phyloP scores from a whole-genome alignment of 1,284 basidiomycete species.

The Naganishia cerealis region DNA sequence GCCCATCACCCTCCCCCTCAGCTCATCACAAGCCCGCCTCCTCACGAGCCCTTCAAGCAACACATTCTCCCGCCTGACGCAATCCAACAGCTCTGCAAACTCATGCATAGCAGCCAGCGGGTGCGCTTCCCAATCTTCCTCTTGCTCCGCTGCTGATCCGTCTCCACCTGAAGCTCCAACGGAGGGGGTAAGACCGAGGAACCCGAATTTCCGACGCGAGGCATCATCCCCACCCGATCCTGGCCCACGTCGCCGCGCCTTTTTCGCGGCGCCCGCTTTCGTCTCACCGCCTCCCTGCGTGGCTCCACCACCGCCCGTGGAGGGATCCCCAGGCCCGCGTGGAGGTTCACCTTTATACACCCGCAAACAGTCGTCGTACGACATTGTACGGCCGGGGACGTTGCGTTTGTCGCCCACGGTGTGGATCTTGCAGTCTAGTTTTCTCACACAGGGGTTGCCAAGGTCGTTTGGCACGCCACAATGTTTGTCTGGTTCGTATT shows the following conservation, averaged over 20 bases:
- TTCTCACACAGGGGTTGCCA: slow-evolving; percentile 28
- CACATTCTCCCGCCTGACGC: slow-evolving; percentile 20
- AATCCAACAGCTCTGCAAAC: slow-evolving; percentile 23
- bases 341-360: slow-evolving; percentile 26
- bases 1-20: slow-evolving; percentile 6
- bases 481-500: slow-evolving; percentile 33
- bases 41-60: slow-evolving; percentile 19
- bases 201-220: slow-evolving; percentile 4
- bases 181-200: neutral
- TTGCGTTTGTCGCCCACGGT: slow-evolving; percentile 31
- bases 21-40: slow-evolving; percentile 19
- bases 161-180: neutral
- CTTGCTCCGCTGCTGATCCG: neutral
- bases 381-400: slow-evolving; percentile 31
- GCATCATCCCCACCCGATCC: neutral
- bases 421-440: slow-evolving; percentile 36
- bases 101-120: slow-evolving; percentile 22
- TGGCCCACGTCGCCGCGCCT: neutral
- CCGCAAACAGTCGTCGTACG: slow-evolving; percentile 31
- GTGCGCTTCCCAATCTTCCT: slow-evolving; percentile 25
- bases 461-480: slow-evolving; percentile 31
- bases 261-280: neutral
- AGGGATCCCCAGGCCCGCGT: neutral
- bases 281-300: neutral
- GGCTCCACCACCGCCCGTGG: neutral